Base-by-base conservation (phyloP, 805 yeast species). In the Metahyphopichia silvanorum region DNA sequence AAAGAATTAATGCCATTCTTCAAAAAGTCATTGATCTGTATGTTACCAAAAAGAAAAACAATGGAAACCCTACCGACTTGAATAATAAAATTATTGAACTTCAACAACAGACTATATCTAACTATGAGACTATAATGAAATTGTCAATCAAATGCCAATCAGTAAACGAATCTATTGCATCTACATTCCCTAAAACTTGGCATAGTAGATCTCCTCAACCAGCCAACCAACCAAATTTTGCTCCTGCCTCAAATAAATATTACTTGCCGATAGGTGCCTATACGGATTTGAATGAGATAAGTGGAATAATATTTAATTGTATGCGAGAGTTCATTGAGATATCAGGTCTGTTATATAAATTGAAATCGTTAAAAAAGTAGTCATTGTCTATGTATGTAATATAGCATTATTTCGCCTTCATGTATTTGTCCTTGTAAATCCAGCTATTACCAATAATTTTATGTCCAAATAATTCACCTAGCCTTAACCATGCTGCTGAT, bases 381-480 rank as follows among this genome's bases (percentile, higher is more conserved):
- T 11, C 5, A 7, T 7, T 7, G 23, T 11, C 23, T 7, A 7
- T 11, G 25, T 3, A 23, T 8, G 12, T 22, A 10, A 23, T 10
- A n/a, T 7, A 23, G 14, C 25, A 23, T 12, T 23, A 12, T 12
- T 23, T 23, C 7, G 25, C 5, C 13, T 23, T 23, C 58, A 64
- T 52, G 47, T 83, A 82, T 60, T 82, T 82, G 29, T 76, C 77
- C 53, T 80, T 82, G 59, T 81, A 77, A 21, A 82, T 80, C 91
- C 91, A 83, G 38, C 79, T 74, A 36, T 81, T 77, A 1, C 88
- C 89, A 16, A 79, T 71, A 34, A 79, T 57, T 42, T 68, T 71
- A 15, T 71, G 72, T 3, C 88, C 88, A 42, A 71, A 68, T 18
- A 68, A 58, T 33, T 79, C 87, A 11, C 86, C 82, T 20, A 76